Percentiles rank a stretch among this genome's conserved stretches.
Conservation (phyloP, 2,329 filamentous ascomycete species). For the Ophiosphaerella korrae region DNA sequence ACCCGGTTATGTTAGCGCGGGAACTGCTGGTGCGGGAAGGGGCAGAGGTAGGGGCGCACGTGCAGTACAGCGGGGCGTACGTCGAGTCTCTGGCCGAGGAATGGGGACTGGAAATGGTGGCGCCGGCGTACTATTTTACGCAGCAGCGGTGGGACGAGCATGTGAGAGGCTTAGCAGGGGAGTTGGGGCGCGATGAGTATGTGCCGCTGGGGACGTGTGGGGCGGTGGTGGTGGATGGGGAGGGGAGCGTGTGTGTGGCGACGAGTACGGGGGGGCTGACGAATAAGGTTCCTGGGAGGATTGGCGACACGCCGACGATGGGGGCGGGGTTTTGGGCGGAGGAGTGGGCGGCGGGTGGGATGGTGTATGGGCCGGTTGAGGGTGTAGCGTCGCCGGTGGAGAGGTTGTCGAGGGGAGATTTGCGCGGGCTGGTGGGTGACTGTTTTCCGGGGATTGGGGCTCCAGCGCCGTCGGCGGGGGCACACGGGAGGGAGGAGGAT, state of each 20-base stretch:
- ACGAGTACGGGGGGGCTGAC: constrained; percentile 78
- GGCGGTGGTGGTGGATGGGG: constrained; percentile 78
- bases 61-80: constrained; percentile 68
- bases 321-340: constrained; percentile 92
- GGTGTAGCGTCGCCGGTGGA: constrained; percentile 24
- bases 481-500: not conserved
- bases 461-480: constrained; percentile 17
- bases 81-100: constrained; percentile 70
- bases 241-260: constrained; percentile 72
- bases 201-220: constrained; percentile 85
- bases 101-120: constrained; percentile 74
- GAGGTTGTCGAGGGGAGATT: constrained; percentile 37
- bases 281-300: constrained; percentile 83
- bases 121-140: constrained; percentile 77
- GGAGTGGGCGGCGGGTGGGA: constrained; percentile 64
- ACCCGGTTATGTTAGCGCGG: constrained; percentile 76
- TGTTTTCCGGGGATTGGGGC: constrained; percentile 61
- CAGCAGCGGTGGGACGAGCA: constrained; percentile 81
- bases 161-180: constrained; percentile 58
- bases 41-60: constrained; percentile 69
- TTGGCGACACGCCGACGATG: constrained; percentile 83
- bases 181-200: constrained; percentile 67
- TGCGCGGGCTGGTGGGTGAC: constrained; percentile 61
- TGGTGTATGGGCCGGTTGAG: constrained; percentile 24
- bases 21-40: constrained; percentile 70